Evolutionary conservation across 2,329 filamentous ascomycete genomes (phyloP), one percentile per base, ranked within the genome.

Genomic region (Bretziella fagacearum): DNA sequence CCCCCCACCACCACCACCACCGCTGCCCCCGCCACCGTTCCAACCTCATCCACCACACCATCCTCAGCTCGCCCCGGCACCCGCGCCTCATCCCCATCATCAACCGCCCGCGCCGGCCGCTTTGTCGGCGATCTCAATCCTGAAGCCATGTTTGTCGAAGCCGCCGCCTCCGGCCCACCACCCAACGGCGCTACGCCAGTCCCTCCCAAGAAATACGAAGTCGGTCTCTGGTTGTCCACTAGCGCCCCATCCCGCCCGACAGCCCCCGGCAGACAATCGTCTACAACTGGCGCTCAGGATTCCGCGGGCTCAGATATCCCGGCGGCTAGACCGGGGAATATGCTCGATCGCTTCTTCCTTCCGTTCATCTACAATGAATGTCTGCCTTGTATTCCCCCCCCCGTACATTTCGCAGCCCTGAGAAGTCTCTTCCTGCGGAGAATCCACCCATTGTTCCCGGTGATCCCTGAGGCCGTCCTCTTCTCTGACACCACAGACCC

Each of bases 91-190:
- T 41, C 48, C 2, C 27, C 44, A 10, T 23, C 47, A 6, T 26
- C 47, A n/a, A 27, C 43, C 13, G 15, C 32, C 10, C 49, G 42
- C 7, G 60, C 61, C 0, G 63, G 62, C 1, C 68, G 73, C 5
- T 77, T 75, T 47, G 67, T 77, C 30, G 71, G 73, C 15, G 73
- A 77, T 54, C 54, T 75, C 23, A 77, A 74, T 52, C 74, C 73
- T 2, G 73, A 77, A 55, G 69, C 69, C 49, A 70, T 77, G 56
- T 73, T 78, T 48, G 63, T 73, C 53, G 70, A 74, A 53, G 71
- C 69, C 1, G 70, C 69, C 2, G 63, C 61, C 47, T 60, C 63
- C 20, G 57, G 58, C 39, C 57, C 60, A 13, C 56, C 54, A 20
- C 57, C 57, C 8, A 25, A 25, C 15, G 40, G 40, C 4, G 29